These are phyloP conservation scores for Mentha longifolia DNA, from an alignment of 257 asterid genomes.

Conservation along the genomic window DNA sequence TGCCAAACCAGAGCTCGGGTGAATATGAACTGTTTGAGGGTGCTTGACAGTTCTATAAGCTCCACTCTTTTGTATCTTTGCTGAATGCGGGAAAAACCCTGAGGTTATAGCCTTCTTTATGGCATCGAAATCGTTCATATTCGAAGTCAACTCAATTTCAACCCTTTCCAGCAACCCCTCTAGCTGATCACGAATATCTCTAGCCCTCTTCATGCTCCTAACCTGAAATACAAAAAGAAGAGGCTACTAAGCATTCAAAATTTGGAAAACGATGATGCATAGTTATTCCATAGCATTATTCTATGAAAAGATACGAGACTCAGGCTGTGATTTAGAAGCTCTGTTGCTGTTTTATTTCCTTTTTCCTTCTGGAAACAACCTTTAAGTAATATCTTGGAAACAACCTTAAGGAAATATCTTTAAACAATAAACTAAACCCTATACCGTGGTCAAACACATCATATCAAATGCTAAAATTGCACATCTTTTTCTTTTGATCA, in stretches of 20 bases:
- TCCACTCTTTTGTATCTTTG: constrained; percentile 83
- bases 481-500: not conserved
- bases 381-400: not conserved
- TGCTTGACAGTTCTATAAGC: constrained; percentile 82
- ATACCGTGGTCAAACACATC: not conserved
- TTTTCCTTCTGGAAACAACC: not conserved
- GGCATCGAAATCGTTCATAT: constrained; percentile 61
- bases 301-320: constrained; percentile 15
- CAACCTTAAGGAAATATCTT: too few species aligned
- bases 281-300: constrained; percentile 9
- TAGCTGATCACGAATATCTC: constrained; percentile 94
- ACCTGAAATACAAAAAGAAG: constrained; percentile 52
- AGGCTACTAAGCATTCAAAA: constrained; percentile 12
- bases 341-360: not conserved
- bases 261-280: not conserved
- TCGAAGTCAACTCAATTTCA: constrained; percentile 75
- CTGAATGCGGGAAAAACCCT: constrained; percentile 88
- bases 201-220: constrained; percentile 93
- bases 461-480: not conserved
- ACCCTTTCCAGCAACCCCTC: constrained; percentile 90
- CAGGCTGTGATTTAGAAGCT: not conserved
- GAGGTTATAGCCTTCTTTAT: constrained; percentile 80
- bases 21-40: constrained; percentile 86
- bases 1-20: constrained; percentile 92
- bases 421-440: not conserved